Conservation (phyloP, 495 filamentous ascomycete species). For the Penicillium chermesinum region DNA sequence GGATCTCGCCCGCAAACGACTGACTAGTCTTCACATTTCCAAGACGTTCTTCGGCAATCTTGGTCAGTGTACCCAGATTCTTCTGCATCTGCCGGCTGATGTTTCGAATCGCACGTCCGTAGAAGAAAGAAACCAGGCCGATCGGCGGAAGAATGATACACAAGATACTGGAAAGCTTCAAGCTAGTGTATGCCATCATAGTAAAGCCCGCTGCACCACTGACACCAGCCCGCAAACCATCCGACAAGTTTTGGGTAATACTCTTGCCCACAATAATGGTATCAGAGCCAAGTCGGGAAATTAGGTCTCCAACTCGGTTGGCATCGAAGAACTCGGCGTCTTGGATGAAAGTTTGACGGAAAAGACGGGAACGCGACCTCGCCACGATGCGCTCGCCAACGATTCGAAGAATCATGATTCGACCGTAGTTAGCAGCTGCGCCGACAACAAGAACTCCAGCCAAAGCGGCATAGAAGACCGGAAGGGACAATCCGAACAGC, state of each 20-base stretch:
- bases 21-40: slow-evolving; percentile 95
- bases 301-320: slow-evolving; percentile 92
- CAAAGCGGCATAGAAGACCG: slow-evolving; percentile 74
- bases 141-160: slow-evolving; percentile 85
- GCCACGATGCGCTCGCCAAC: slow-evolving; percentile 93
- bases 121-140: slow-evolving; percentile 85
- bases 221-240: slow-evolving; percentile 82
- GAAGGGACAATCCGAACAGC: slow-evolving; percentile 68
- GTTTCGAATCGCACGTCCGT: slow-evolving; percentile 79
- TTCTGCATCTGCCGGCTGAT: slow-evolving; percentile 87
- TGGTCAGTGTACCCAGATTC: slow-evolving; percentile 84
- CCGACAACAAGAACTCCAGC: slow-evolving; percentile 65
- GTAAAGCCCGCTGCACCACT: slow-evolving; percentile 83
- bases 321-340: slow-evolving; percentile 99
- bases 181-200: slow-evolving; percentile 87
- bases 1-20: slow-evolving; percentile 86
- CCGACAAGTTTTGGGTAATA: slow-evolving; percentile 95
- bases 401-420: slow-evolving; percentile 90
- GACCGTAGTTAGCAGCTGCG: slow-evolving; percentile 84
- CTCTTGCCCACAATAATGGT: slow-evolving; percentile 97
- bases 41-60: slow-evolving; percentile 92
- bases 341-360: slow-evolving; percentile 83
- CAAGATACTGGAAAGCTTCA: slow-evolving; percentile 84
- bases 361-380: slow-evolving; percentile 81
- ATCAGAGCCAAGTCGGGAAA: slow-evolving; percentile 90